Base-by-base conservation (phyloP, 176 grass and related monocot genomes). In the Lolium perenne region DNA sequence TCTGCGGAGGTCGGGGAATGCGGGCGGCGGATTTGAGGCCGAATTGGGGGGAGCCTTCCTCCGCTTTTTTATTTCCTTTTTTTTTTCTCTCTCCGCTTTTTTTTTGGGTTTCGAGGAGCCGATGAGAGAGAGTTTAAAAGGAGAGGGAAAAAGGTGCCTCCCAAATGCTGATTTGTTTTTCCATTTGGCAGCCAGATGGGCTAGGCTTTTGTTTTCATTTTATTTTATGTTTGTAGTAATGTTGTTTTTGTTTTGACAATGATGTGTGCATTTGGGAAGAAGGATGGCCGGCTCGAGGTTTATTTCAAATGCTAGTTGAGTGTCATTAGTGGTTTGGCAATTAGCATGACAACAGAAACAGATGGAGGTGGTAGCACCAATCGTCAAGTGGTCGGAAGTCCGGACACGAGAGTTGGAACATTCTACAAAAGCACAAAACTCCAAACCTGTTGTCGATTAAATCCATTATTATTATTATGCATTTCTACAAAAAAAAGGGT, bases 11-110 rank as follows among this genome's bases (percentile, higher is more conserved):
- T 80, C 74, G 47, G 80, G 80, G 22, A 87, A 91, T 84, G 85
- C 85, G 69, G 58, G 85, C 80, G 80, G 80, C 84, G 84, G 67
- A 68, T 80, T 91, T 84, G 81, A 87, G 85, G 59, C 81, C 41
- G 81, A 90, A 86, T 90, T 83, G 88, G 85, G 89, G n/a, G n/a
- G n/a, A n/a, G n/a, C n/a, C n/a, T n/a, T n/a, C 23, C 70, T 60
- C 23, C 18, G 0, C 46, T 54, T 85, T 75, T 64, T 57, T 62
- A 26, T 20, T 73, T 71, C 43, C 5, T 82, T 62, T 64, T 8
- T n/a, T n/a, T n/a, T 76, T 4, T 35, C 32, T 45, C 15, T 6
- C 25, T 32, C 10, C 29, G 40, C 20, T 46, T 25, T 21, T 48
- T 38, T 21, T 59, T 38, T 3, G 4, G 2, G 7, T 23, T 23